Conservation (phyloP, 169 alveolate genomes). For the Cryptosporidium tyzzeri region DNA sequence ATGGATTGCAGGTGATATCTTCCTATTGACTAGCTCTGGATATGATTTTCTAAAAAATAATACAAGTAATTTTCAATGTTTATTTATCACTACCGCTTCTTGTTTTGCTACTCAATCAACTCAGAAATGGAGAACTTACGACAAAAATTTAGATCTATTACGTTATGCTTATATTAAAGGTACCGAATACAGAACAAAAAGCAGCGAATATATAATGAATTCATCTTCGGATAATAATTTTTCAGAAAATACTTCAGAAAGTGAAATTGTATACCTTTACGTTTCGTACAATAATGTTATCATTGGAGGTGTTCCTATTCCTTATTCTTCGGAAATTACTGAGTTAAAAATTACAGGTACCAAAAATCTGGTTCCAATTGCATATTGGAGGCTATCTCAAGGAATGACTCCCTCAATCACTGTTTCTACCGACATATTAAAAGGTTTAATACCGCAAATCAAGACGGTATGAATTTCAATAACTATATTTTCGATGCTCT, state of each 20-base stretch:
- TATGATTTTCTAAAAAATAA: slow-evolving; percentile 41
- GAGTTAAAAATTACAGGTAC: slow-evolving; percentile 20
- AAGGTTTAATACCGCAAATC: slow-evolving; percentile 47
- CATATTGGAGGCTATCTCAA: slow-evolving; percentile 26
- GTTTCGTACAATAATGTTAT: background rate
- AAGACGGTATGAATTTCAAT: background rate
- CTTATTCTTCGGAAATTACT: background rate
- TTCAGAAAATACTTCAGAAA: background rate
- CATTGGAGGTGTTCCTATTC: slow-evolving; percentile 29
- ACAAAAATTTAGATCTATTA: slow-evolving; percentile 12
- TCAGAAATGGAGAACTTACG: slow-evolving; percentile 4
- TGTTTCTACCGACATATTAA: slow-evolving; percentile 5
- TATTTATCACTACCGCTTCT: slow-evolving; percentile 9
- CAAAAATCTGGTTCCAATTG: slow-evolving; percentile 10
- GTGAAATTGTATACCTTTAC: slow-evolving; percentile 27
- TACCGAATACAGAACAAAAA: slow-evolving; percentile 28
- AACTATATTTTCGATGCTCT: background rate
- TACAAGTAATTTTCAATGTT: slow-evolving; percentile 7
- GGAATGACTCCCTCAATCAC: slow-evolving; percentile 28
- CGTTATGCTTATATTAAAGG: slow-evolving; percentile 26
- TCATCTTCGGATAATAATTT: background rate
- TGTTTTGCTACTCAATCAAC: slow-evolving; percentile 14
- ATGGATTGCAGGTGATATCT: slow-evolving; percentile 73
- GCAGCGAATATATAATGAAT: slow-evolving; percentile 18
- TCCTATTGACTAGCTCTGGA: slow-evolving; percentile 21